phyloP scores from a whole-genome alignment of 176 grass and related monocot genomes.

The Carex kokanica region DNA sequence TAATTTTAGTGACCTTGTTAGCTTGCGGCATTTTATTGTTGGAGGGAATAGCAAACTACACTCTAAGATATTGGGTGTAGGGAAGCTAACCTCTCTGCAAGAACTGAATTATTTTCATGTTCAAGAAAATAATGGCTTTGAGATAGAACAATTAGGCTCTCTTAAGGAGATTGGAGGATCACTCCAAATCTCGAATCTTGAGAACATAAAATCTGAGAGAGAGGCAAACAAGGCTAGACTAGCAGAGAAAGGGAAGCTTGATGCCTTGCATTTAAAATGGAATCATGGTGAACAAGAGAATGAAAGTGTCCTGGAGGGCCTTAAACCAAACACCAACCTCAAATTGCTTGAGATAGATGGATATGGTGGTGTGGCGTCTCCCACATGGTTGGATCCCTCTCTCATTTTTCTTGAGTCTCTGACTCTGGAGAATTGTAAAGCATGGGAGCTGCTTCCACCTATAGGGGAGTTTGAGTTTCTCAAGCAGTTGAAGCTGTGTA shows the following conservation, averaged over 20 bases:
- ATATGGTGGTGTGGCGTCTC: slow-evolving; percentile 12
- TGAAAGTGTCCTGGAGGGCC: slow-evolving; percentile 30
- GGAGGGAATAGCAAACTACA: fast-evolving
- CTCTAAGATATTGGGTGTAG: background rate
- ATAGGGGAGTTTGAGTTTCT: slow-evolving; percentile 9
- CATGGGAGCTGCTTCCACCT: slow-evolving; percentile 9
- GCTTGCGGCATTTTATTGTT: slow-evolving; percentile 3
- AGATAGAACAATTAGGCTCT: slow-evolving; percentile 6
- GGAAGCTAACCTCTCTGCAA: slow-evolving; percentile 18
- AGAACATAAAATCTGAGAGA: background rate
- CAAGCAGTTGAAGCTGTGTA: background rate
- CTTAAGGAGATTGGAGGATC: slow-evolving; percentile 25
- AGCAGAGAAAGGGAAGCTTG: slow-evolving; percentile 22
- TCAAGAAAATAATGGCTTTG: background rate
- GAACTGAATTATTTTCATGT: background rate
- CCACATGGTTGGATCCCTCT: slow-evolving; percentile 32
- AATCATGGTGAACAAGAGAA: background rate
- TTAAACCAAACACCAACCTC: slow-evolving; percentile 26
- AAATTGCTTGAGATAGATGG: slow-evolving; percentile 24
- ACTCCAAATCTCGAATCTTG: background rate
- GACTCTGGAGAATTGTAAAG: slow-evolving; percentile 23
- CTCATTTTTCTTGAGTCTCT: slow-evolving; percentile 19
- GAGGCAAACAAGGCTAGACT: slow-evolving; percentile 15
- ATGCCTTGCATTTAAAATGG: slow-evolving; percentile 29
- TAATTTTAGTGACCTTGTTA: slow-evolving; percentile 8